These are phyloP conservation scores for Podospora pseudoanserina DNA, from an alignment of 495 filamentous ascomycete genomes.

Conservation along the genomic window DNA sequence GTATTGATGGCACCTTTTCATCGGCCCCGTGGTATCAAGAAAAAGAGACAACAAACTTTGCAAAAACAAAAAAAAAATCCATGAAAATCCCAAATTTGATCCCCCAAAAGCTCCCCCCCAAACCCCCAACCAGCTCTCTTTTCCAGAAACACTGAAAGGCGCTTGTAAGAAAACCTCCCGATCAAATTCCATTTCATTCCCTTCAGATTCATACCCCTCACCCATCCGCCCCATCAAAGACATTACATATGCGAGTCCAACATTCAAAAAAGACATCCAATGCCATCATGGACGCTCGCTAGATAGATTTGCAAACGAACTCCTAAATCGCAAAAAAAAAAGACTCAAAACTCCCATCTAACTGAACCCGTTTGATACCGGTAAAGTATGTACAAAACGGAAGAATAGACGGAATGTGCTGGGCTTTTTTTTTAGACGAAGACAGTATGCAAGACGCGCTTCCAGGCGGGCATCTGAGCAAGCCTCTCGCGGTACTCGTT, in stretches of 20 bases:
- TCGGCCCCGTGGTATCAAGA: neutral
- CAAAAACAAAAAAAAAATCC: neutral
- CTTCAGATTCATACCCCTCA: neutral
- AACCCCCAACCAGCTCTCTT: neutral
- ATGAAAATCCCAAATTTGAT: neutral
- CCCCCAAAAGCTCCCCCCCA: neutral
- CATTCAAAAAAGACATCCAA: neutral
- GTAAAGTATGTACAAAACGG: neutral
- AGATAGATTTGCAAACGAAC: neutral
- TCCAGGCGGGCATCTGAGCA: slow-evolving; percentile 51
- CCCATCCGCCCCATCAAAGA: neutral
- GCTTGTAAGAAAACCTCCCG: neutral
- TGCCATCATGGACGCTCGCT: neutral
- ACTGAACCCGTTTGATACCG: neutral
- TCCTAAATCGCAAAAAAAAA: neutral
- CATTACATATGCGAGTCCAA: neutral
- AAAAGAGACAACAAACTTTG: neutral
- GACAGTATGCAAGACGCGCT: slow-evolving; percentile 40
- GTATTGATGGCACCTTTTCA: neutral
- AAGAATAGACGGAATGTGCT: neutral
- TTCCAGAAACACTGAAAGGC: neutral
- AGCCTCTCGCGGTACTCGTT: slow-evolving; percentile 42
- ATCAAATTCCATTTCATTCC: neutral
- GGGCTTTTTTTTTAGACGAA: slow-evolving; percentile 38
- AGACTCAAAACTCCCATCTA: neutral